Base-by-base conservation (phyloP, 2,329 filamentous ascomycete species). In the Cladosporium halotolerans region DNA sequence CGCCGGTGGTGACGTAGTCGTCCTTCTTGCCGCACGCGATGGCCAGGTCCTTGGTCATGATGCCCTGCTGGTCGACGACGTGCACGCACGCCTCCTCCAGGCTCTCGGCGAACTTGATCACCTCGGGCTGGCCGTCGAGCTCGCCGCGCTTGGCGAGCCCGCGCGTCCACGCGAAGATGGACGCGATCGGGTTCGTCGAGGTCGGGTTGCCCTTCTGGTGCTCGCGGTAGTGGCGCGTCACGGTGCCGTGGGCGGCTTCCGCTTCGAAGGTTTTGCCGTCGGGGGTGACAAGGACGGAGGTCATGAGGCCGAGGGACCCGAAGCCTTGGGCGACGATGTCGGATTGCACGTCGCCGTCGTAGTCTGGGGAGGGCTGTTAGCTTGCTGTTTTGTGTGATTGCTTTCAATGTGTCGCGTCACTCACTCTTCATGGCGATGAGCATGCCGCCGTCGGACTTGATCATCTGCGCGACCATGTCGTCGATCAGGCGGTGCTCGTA, bases 381-480 rank as follows among this genome's bases (percentile, higher is more conserved):
- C 3, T 28, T 7, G 5, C 4, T 28, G 23, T 28, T 28, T 42
- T 50, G 32, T 34, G 45, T 3, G 16, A 18, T 18, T 18, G 16
- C 10, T 11, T 13, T n/a, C 5, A 40, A 19, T 14, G 2, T 19
- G 32, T 18, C 10, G 39, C 7, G 9, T 13, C 51, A 78, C 84
- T 73, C 71, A 95, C 89, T 97, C 86, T 99, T 99, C 73, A 97
- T 83, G 58, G 93, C 93, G 80, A 97, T 96, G 71, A 97, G 83
- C 76, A 93, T 96, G 59, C 93, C 93, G 64, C 93, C 93, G 66
- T 86, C 83, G 76, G 88, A 93, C 88, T 99, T 99, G 80, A 99
- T 88, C 93, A 99, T 99, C 81, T 99, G 93, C 46, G 93, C 93
- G 60, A 99, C 93, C 93, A 99, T 97, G 76, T 99, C 93, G 76